Base-by-base conservation (phyloP, 345 rosid species). In the Adansonia digitata region DNA sequence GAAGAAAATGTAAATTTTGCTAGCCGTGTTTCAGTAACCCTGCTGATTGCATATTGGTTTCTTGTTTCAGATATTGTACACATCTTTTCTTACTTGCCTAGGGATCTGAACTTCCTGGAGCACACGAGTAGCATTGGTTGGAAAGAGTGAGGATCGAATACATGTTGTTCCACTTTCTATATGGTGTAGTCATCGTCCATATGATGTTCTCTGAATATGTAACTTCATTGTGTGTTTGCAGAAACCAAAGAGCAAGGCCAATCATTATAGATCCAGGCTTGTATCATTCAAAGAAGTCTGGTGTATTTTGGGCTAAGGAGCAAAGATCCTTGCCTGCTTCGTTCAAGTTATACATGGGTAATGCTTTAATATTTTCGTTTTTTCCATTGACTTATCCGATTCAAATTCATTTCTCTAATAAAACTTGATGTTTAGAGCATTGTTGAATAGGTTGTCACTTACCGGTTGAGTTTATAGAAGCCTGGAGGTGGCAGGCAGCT, bases 71-170 rank as follows among this genome's bases (percentile, higher is more conserved):
- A 26, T 79, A 63, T 34, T 69, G 56, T 22, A 85, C 97, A 95
- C 74, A 87, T 91, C 17, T 95, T 95, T 79, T 93, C 99, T 12
- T 88, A 86, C 76, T 73, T 95, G 78, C 97, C 99, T 53, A 82
- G 98, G 79, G 96, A 93, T 84, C 96, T 95, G 65, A 95, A 95
- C 77, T 95, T 95, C 90, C 90, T 95, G 53, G 99, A 95, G 85
- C 98, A 95, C 78, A 95, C 99, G 4, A 95, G 99, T 71, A 77
- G 88, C 74, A 95, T 93, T 87, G 99, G 98, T 15, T 95, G 98
- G 99, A 95, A 95, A 86, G 98, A 90, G 99, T 95, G 78, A 95
- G 99, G n/a, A n/a, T n/a, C n/a, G n/a, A 29, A n/a, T 11, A 45
- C 72, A 22, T 48, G 20, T 68, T 29, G 17, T 76, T 70, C 51